Percentiles rank a stretch among this genome's conserved stretches.
phyloP scores from a whole-genome alignment of 345 rosid species.

The Firmiana major region DNA sequence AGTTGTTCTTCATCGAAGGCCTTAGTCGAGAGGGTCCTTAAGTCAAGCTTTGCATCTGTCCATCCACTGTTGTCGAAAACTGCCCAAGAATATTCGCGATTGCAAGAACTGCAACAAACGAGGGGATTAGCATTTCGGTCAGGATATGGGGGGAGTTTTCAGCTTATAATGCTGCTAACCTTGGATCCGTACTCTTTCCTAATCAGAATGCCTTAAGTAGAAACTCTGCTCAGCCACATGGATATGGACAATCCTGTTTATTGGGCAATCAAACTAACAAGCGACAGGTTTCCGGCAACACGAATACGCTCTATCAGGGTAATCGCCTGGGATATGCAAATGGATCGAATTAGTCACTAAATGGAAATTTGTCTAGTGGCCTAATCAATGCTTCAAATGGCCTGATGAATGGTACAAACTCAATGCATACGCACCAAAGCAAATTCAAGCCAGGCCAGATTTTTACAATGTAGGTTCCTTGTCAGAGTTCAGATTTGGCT shows the following conservation, averaged over 20 bases:
- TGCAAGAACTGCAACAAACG: not conserved
- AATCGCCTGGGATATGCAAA: not conserved
- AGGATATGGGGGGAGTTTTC: not conserved
- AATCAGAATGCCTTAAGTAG: constrained; percentile 9
- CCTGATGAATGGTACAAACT: not conserved
- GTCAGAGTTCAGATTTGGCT: not conserved
- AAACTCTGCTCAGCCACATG: constrained; percentile 2
- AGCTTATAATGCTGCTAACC: not conserved
- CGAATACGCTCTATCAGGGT: not conserved
- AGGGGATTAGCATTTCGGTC: not conserved
- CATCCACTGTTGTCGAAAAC: constrained; percentile 24
- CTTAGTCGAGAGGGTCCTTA: constrained; percentile 13
- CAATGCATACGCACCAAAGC: not conserved
- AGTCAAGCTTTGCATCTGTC: constrained; percentile 30
- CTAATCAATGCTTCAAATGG: not conserved
- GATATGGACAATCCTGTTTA: constrained; percentile 15
- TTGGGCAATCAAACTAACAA: not conserved
- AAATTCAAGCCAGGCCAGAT: not conserved
- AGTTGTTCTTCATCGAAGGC: constrained; percentile 11
- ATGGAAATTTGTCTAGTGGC: not conserved
- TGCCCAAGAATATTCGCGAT: constrained; percentile 7
- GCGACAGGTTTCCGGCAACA: not conserved
- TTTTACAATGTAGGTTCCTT: not conserved
- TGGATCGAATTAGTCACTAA: not conserved
- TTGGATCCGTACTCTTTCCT: not conserved